Base-by-base conservation (phyloP, 2,329 filamentous ascomycete species). In the Curvularia hawaiiensis region DNA sequence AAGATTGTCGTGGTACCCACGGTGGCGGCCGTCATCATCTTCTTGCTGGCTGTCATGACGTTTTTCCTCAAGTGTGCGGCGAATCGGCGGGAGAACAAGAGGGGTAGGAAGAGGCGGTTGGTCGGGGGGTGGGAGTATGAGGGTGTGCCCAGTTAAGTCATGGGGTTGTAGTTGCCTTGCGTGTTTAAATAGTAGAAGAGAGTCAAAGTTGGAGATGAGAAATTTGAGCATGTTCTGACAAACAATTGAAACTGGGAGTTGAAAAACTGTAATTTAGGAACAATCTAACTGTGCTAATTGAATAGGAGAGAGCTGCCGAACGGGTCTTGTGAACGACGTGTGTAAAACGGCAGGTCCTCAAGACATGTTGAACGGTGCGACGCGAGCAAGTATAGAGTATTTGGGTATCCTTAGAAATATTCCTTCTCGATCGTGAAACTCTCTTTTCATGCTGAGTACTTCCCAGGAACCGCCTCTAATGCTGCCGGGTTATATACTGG, bases 1-100 rank as follows among this genome's bases (percentile, higher is more conserved):
- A 74, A 79, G 28, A 77, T 80, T 9, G 82, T 90, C 9, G 74
- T 88, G 31, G 83, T 90, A 24, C 85, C 87, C 2, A 84, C 83
- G 0, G 81, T 89, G 22, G 86, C 85, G 1, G 85, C 83, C 5
- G 79, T 89, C 5, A 83, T 90, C 22, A 84, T 89, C 2, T 80
- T 88, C 47, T 77, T 88, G 18, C 72, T 88, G n/a, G 82, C 84
- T 0, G 83, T 81, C 0, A 69, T 88, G 67, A 88, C 85, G 0
- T 71, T 88, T 12, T 85, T 88, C 61, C 82, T 86, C 49, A 89
- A 89, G 67, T 87, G 85, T 67, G 86, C 85, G 60, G 82, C 84
- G 4, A 88, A 88, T 70, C 73, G 86, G 58, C 79, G 80, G 41
- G 82, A 81, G 62, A 82, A 79, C 45, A 78, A 81, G 61, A 79